A percentile compares a stretch with the other conserved stretches of the same genome.
Conservation (phyloP, 78 protist genomes). For the Pirum gemmata region DNA sequence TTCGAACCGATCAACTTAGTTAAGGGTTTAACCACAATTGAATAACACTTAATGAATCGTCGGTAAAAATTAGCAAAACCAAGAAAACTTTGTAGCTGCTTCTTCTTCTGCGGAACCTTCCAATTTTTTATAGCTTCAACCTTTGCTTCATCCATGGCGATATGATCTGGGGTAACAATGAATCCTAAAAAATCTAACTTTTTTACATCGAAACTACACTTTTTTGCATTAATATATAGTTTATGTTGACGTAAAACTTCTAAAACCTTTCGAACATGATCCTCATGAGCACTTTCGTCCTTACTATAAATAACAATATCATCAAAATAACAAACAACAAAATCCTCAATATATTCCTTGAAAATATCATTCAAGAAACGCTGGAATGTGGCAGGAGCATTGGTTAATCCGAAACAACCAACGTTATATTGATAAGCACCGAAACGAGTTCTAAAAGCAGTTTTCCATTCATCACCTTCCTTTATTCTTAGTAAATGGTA, state of each 20-base stretch:
- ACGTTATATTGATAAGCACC: conserved; percentile 26
- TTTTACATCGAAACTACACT: neutral
- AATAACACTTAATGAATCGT: neutral
- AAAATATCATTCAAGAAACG: neutral
- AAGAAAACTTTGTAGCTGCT: neutral
- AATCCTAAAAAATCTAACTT: neutral
- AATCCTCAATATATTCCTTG: neutral
- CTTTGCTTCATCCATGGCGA: neutral
- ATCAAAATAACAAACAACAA: neutral
- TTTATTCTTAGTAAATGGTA: neutral
- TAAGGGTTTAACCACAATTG: neutral
- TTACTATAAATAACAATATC: neutral
- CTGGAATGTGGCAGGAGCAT: conserved; percentile 48
- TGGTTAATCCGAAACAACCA: conserved; percentile 41
- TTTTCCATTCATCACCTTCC: conserved; percentile 12
- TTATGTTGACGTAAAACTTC: neutral
- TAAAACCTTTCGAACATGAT: neutral
- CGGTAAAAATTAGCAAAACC: neutral
- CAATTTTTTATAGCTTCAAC: neutral
- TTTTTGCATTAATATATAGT: neutral
- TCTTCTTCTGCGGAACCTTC: neutral
- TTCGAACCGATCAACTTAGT: neutral
- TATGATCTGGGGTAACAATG: neutral
- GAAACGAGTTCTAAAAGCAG: conserved; percentile 27
- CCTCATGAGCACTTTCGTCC: neutral